Evolutionary conservation across 1,284 basidiomycete species (phyloP).

Genomic region (Irpex sp.): DNA sequence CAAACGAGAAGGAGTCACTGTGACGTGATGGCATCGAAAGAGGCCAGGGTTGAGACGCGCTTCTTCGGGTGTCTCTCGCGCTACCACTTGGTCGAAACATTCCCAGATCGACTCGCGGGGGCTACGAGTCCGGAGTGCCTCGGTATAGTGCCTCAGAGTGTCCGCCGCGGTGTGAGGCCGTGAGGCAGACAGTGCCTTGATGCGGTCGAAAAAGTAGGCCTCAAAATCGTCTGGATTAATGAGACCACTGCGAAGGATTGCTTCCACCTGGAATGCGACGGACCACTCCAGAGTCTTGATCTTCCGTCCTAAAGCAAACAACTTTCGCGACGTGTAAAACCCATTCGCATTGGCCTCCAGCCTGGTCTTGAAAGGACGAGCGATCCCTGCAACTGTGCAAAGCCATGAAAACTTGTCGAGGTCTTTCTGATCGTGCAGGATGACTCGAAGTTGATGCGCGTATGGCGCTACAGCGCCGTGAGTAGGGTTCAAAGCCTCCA

Average conservation of each 20-base stretch:
- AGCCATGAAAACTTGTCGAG: constrained; percentile 44
- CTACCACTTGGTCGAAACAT: constrained; percentile 43
- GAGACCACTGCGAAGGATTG: constrained; percentile 54
- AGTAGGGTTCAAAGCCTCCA: constrained; percentile 49
- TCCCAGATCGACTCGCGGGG: constrained; percentile 39
- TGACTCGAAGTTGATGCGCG: constrained; percentile 61
- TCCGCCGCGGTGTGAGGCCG: constrained; percentile 34
- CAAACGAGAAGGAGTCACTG: constrained; percentile 68
- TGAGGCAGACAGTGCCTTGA: constrained; percentile 37
- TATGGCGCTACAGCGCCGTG: constrained; percentile 59
- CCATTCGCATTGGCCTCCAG: constrained; percentile 45
- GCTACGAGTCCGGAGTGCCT: constrained; percentile 39
- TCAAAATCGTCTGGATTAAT: constrained; percentile 54
- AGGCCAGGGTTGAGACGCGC: constrained; percentile 26
- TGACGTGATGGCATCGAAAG: constrained; percentile 60
- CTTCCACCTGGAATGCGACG: constrained; percentile 69
- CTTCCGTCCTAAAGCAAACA: constrained; percentile 41
- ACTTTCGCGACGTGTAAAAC: constrained; percentile 46
- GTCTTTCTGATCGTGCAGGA: constrained; percentile 41
- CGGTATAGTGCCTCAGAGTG: constrained; percentile 48
- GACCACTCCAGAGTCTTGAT: constrained; percentile 47
- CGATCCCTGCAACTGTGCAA: constrained; percentile 51
- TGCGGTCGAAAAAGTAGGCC: constrained; percentile 35
- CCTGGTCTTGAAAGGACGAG: constrained; percentile 28
- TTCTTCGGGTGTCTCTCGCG: neutral